Percentiles rank a stretch among this genome's conserved stretches.
Conservation (phyloP, 2,329 filamentous ascomycete genomes). For the Diplodia scrobiculata region DNA sequence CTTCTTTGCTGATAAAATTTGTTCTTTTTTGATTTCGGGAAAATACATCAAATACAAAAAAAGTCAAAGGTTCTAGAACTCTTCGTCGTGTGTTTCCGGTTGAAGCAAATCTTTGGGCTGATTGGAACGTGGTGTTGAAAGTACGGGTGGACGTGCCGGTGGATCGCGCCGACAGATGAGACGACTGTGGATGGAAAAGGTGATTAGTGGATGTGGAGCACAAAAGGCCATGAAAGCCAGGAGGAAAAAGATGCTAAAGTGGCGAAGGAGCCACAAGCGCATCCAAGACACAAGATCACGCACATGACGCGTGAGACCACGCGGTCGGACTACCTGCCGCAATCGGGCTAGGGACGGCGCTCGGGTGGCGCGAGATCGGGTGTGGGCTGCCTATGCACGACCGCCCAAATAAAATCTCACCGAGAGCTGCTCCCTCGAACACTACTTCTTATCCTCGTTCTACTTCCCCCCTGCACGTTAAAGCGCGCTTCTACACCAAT, state of each 20-base stretch:
- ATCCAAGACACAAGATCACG: conserved; percentile 14
- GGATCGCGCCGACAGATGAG: too few relatives aligned
- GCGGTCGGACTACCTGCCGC: conserved; percentile 17
- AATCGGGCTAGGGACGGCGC: conserved; percentile 22
- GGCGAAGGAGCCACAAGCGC: not conserved
- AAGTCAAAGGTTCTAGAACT: too few relatives aligned
- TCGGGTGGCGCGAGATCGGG: conserved; percentile 25
- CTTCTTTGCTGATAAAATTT: not conserved
- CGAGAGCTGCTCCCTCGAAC: not conserved
- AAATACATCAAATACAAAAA: too few relatives aligned
- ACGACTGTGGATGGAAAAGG: too few relatives aligned
- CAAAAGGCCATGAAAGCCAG: not conserved
- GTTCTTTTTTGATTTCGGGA: too few relatives aligned
- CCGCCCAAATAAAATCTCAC: conserved; percentile 25
- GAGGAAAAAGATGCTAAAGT: not conserved
- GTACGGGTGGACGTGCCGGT: too few relatives aligned
- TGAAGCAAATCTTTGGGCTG: too few relatives aligned
- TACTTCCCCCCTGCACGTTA: not conserved
- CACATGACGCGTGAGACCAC: conserved; percentile 12
- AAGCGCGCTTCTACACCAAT: not conserved
- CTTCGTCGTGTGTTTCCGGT: too few relatives aligned
- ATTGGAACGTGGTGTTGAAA: too few relatives aligned
- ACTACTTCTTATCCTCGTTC: not conserved
- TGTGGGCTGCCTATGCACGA: not conserved
- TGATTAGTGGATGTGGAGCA: too few relatives aligned